Base-by-base conservation (phyloP, 768 basidiomycete genomes). In the Boletus rubropictus region DNA sequence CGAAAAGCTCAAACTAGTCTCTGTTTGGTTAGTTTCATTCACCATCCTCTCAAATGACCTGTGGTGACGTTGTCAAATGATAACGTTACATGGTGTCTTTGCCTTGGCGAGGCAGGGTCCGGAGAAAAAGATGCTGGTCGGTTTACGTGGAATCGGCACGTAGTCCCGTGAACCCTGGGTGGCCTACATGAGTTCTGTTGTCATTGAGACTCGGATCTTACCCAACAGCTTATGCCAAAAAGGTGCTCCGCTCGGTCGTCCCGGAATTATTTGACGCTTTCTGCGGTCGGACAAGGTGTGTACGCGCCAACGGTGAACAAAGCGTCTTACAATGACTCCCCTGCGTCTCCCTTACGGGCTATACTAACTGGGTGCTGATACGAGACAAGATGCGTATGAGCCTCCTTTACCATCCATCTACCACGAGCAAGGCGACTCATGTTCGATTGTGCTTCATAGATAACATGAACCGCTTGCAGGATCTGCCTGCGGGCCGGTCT, bases 401-500 rank as follows among this genome's bases (percentile, higher is more conserved):
- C n/a, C 7, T 12, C 40, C 11, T 32, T 31, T 10, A 38, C n/a
- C 34, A 22, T 32, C 18, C 28, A 22, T 32, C 18, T 24, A 38
- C 11, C 24, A 7, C 25, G 20, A 41, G 7, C 7, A 29, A 22
- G 22, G 11, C 17, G 18, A 34, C 24, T 37, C 35, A 38, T 24
- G 44, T 46, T 36, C 4, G 39, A 42, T 44, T 29, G 29, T 37
- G 7, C 17, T 20, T 29, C 12, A n/a, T 59, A 77, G 86, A 88
- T 60, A 76, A 76, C 36, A 87, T 86, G 87, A 88, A 87, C 59
- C 73, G 77, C 46, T 69, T 86, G n/a, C 86, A 89, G 56, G 78
- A 83, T 53, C 72, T 88, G 14, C 64, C 80, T 1, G 74, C 77
- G 50, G 32, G 1, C 79, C 77, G 0, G 75, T 88, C 6, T 69